Evolutionary conservation across 495 filamentous ascomycete species (phyloP), one percentile per base, ranked within the genome.

Genomic region (Aspergillus sparsus): DNA sequence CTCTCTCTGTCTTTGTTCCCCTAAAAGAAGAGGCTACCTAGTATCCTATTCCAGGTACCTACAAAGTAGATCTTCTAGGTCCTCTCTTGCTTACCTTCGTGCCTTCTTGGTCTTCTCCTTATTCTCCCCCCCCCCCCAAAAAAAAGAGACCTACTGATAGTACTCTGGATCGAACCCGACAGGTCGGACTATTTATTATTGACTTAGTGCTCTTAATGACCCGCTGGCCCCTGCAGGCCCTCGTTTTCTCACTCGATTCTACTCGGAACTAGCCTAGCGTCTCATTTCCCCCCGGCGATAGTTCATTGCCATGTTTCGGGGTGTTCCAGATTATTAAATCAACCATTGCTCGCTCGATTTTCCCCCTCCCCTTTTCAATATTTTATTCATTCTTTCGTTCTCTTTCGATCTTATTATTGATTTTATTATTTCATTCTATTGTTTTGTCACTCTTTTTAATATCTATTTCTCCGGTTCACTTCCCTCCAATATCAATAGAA

Each of bases 351-450:
- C 51, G 34, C 10, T 39, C 16, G n/a, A 41, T 27, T 61, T 73
- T 12, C 73, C 87, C 45, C 62, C 79, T 15, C 64, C 61, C 9
- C 78, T 76, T 62, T 60, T 85, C 2, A 91, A 91, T 65, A 12
- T 50, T 27, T 18, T 15, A 41, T 16, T 31, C n/a, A 21, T 27
- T 50, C 5, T 11, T 41, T 44, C 39, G 11, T 42, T 31, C 41
- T 34, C 53, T 55, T 45, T 16, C 18, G 39, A 42, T 47, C 27
- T 47, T 10, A 47, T 11, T 7, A 12, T 47, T 10, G 15, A 16
- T 47, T 56, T 32, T 11, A 32, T 56, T 42, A 21, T 47, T 56
- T 36, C 46, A 7, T 33, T 15, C 34, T 16, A 47, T 18, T 3
- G 9, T 9, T 18, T 18, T 18, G 44, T 18, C 44, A 59, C 53